Evolutionary conservation across 176 grass and related monocot genomes (phyloP), one percentile per base, ranked within the genome.

Genomic region (Aegilops sharonensis): DNA sequence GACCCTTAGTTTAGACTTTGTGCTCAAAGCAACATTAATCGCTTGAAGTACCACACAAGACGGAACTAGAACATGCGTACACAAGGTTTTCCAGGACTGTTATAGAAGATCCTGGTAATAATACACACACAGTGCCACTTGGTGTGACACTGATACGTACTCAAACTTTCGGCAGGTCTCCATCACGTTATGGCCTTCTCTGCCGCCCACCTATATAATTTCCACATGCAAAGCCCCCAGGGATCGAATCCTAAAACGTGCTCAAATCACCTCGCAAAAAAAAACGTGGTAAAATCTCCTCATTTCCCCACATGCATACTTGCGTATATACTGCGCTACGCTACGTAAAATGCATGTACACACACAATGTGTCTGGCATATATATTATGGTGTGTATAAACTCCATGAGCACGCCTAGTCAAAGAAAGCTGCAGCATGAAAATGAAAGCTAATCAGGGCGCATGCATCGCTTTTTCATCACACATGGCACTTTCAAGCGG

Each of bases 371-470:
- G 52, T 36, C 27, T 34, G 69, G 71, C n/a, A 74, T 65, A 54
- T 21, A 31, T 31, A 57, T 20, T 0, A 20, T 7, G 52, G 17
- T 20, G 52, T 56, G 52, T 65, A 54, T 59, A 21, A 21, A 11
- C 2, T 21, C 5, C 21, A 69, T 31, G 23, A 68, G 11, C 17
- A 6, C 0, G 50, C 50, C 3, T 13, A 32, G 80, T 85, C 87
- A 85, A 89, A 68, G 45, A 89, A 89, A 89, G 75, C 75, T 39
- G 74, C 81, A 30, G 29, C 66, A 36, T 17, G 54, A 9, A 6
- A 10, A 43, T 5, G 17, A 17, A 45, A 78, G 14, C 8, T 2
- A 14, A 72, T 39, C 34, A 24, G 18, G 17, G 3, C 24, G 54
- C 54, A 59, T 59, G 42, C 15, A 34, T 73, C 2, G 74, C 39